Conservation (phyloP, 345 rosid genomes). For the Noccaea bulbosa region DNA sequence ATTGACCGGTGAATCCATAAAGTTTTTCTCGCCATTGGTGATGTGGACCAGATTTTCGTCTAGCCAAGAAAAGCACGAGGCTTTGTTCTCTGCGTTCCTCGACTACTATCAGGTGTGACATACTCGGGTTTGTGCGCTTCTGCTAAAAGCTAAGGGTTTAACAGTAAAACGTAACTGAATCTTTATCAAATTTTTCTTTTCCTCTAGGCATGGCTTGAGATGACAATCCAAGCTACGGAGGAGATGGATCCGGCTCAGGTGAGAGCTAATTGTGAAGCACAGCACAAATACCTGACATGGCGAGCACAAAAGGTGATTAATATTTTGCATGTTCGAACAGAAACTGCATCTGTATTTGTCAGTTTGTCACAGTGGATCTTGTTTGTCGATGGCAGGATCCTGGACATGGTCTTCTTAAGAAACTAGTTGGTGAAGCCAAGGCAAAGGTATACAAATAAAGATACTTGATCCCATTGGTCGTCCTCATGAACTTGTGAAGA, state of each 20-base stretch:
- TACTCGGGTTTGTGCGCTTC: neutral
- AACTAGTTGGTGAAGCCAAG: constrained; percentile 37
- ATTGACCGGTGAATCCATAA: constrained; percentile 82
- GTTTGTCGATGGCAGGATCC: constrained; percentile 39
- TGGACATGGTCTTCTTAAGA: constrained; percentile 44
- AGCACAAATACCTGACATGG: constrained; percentile 46
- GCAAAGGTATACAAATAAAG: constrained; percentile 34
- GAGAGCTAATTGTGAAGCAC: constrained; percentile 40
- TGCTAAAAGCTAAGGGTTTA: constrained; percentile 1
- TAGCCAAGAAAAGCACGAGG: constrained; percentile 34
- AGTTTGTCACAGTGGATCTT: neutral
- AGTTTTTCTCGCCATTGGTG: constrained; percentile 45
- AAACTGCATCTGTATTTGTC: neutral
- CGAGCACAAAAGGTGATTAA: constrained; percentile 42
- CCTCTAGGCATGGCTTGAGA: constrained; percentile 41
- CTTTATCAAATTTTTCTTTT: neutral
- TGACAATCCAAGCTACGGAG: constrained; percentile 24
- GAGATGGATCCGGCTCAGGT: constrained; percentile 40
- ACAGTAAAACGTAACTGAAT: constrained; percentile 10
- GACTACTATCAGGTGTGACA: constrained; percentile 45
- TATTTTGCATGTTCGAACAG: constrained; percentile 3
- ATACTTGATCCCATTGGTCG: neutral
- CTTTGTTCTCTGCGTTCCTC: constrained; percentile 42
- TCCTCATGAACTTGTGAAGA: neutral
- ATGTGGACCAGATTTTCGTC: constrained; percentile 44